Evolutionary conservation across 441 rosid species (phyloP), one percentile per base, ranked within the genome.

Genomic region (Euphorbia celastroides): DNA sequence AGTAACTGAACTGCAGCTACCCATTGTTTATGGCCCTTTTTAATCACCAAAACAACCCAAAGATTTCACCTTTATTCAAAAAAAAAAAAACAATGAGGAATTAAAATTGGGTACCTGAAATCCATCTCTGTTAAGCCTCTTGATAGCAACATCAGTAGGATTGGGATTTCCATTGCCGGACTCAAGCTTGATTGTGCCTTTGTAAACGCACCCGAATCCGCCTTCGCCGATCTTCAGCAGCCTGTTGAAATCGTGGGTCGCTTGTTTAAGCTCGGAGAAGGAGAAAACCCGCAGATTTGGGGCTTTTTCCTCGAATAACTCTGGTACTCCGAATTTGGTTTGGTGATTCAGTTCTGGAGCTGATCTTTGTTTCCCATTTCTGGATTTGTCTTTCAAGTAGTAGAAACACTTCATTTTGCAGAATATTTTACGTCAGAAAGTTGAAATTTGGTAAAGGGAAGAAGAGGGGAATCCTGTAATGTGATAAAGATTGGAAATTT

Each of bases 151-250:
- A 11, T 63, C 61, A 1, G 70, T 13, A 13, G 71, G 68, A 7
- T 79, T 79, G 11, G 71, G 68, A 7, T 81, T 81, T 19, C 79
- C 83, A 2, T 73, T 70, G 14, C 83, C 83, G 66, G 78, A 78
- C 34, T 34, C 67, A 69, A 71, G 72, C 71, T 70, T 75, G 71
- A 91, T 81, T 23, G 81, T 72, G 41, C 92, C 96, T 75, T 78
- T 84, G 28, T 84, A 91, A 30, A 91, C 92, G 63, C 69, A 64
- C 30, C 96, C 96, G 20, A 91, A 91, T 7, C 97, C 97, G 38
- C 97, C 97, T 81, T 91, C 90, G 6, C 97, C 97, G 26, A 91
- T 84, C 85, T 78, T 87, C 48, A 79, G 75, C 44, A 62, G 67
- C 68, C 88, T 74, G 67, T 22, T 82, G 76, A 91, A 91, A 60